Evolutionary conservation across 1,284 basidiomycete species (phyloP), one percentile per base, ranked within the genome.

Genomic region (Rhodotorula mucilaginosa): DNA sequence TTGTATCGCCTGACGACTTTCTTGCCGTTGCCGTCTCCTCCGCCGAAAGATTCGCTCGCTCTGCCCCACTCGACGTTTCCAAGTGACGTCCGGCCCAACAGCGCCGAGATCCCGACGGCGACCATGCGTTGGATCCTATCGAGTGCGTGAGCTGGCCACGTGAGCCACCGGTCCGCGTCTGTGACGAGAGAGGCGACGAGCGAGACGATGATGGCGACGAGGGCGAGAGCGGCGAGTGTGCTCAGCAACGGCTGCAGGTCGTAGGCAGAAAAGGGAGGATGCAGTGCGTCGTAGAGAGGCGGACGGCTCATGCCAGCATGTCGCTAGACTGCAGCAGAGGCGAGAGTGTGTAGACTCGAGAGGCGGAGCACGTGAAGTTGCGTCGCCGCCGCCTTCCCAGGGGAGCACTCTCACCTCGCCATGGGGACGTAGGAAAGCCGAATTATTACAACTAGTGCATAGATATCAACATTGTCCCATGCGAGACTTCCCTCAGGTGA

Each of bases 1-100:
- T 8, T 58, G 57, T 73, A 67, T 34, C 63, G 46, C 64, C 61
- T 62, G 19, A 56, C 51, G 44, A 65, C 61, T 19, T 31, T 62
- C 26, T 52, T 57, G 0, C 48, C 23, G 7, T 61, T 48, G 10
- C 51, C 51, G 39, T 66, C 65, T 19, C 21, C 44, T 4, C 34
- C 16, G 29, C 15, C 0, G 26, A 18, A 12, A 48, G 49, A 12
- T 5, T 51, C 29, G n/a, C 26, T 58, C 12, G 8, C 44, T 26
- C 23, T 44, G 16, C 46, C 51, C 72, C 72, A 71, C 44, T 69
- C 67, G 56, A 67, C 56, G 21, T 61, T 65, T 12, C 39, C 58
- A 15, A 70, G 58, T 5, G 58, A 60, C 21, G 31, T 16, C 23
- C 52, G 54, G 13, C 69, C 70, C 15, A 67, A 56, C 23, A 74